phyloP scores from a whole-genome alignment of 2,329 filamentous ascomycete genomes.

The Exophiala sideris region DNA sequence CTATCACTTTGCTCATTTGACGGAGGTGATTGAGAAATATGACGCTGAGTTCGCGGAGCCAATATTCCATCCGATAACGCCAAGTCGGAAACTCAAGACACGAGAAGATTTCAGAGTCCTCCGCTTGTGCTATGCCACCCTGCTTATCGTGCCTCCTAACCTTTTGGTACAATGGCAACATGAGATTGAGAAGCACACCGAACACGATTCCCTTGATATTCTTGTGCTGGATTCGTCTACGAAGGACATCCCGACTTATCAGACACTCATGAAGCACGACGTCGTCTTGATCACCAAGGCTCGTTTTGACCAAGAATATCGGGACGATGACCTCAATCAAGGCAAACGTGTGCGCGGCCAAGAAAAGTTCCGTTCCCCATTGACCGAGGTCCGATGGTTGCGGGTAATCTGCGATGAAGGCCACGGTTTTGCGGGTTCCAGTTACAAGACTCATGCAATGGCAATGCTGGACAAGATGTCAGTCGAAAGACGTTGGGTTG shows the following conservation, averaged over 20 bases:
- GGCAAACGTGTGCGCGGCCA: constrained; percentile 44
- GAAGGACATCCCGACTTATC: constrained; percentile 54
- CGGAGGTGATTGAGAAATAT: constrained; percentile 56
- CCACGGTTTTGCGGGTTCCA: constrained; percentile 71
- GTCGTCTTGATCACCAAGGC: constrained; percentile 73
- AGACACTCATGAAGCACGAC: constrained; percentile 65
- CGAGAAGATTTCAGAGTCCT: constrained; percentile 40
- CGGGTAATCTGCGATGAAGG: constrained; percentile 91
- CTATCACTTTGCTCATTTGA: constrained; percentile 54
- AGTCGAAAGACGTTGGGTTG: constrained; percentile 76
- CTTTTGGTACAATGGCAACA: constrained; percentile 78
- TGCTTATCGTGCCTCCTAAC: constrained; percentile 80
- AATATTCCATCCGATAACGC: constrained; percentile 37
- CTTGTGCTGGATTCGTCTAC: constrained; percentile 57
- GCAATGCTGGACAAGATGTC: constrained; percentile 52
- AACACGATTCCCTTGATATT: constrained; percentile 56
- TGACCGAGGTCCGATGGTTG: constrained; percentile 76
- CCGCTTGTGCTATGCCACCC: constrained; percentile 63
- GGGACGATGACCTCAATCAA: constrained; percentile 49
- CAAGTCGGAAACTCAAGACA: constrained; percentile 35
- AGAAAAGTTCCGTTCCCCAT: constrained; percentile 54
- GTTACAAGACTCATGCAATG: constrained; percentile 57
- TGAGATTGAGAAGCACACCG: constrained; percentile 76
- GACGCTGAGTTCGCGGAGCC: constrained; percentile 59
- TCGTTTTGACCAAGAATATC: constrained; percentile 67